Conservation (phyloP, 2,329 filamentous ascomycete species). For the Calonectria multiphialidica region DNA sequence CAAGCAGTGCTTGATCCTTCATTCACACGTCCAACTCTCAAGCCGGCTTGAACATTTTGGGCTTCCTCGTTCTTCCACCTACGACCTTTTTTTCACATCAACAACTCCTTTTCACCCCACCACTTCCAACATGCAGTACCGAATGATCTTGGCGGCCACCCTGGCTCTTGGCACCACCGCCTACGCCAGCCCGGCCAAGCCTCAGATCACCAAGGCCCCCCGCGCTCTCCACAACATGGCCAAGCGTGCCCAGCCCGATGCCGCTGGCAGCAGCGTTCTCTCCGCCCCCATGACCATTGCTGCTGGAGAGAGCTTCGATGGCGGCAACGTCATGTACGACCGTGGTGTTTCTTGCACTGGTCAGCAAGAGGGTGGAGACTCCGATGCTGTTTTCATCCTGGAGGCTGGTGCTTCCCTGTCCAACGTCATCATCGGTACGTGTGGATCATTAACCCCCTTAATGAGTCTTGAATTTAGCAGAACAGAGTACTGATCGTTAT, state of each 20-base stretch:
- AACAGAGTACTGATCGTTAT: background rate
- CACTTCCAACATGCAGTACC: constrained; percentile 43
- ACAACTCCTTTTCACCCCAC: background rate
- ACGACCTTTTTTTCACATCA: background rate
- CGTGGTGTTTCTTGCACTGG: constrained; percentile 44
- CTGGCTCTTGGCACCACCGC: constrained; percentile 38
- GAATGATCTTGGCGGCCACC: constrained; percentile 40
- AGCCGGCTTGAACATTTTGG: constrained; percentile 41
- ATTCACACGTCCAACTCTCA: constrained; percentile 31
- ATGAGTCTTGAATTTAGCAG: background rate
- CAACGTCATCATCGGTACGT: constrained; percentile 59
- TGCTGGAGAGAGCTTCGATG: constrained; percentile 45
- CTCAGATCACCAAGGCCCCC: constrained; percentile 37
- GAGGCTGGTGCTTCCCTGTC: constrained; percentile 55
- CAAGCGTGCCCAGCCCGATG: constrained; percentile 35
- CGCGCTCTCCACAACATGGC: constrained; percentile 15
- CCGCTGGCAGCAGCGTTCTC: constrained; percentile 38
- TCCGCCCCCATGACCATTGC: constrained; percentile 41
- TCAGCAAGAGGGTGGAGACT: constrained; percentile 42
- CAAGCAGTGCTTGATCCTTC: constrained; percentile 44
- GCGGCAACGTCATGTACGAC: constrained; percentile 43
- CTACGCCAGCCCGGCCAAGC: constrained; percentile 35
- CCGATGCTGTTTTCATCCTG: constrained; percentile 58
- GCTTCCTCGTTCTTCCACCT: constrained; percentile 9
- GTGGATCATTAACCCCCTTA: background rate